phyloP scores from a whole-genome alignment of 495 filamentous ascomycete genomes.

The Rusavskia elegans region DNA sequence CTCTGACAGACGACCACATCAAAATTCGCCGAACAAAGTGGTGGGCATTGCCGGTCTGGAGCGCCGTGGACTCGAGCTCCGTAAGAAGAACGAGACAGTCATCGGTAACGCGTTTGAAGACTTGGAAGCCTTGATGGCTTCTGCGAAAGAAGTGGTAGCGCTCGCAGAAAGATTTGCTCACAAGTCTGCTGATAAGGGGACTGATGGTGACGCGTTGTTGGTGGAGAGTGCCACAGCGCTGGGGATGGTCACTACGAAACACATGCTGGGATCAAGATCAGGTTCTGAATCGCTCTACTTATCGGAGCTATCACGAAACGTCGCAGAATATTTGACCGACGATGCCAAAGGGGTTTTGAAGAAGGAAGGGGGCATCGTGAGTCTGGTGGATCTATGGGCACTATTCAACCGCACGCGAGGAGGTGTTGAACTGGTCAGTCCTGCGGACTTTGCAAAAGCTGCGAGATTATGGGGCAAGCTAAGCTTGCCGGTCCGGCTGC shows the following conservation, averaged over 20 bases:
- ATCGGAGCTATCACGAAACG: constrained; percentile 68
- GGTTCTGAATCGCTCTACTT: constrained; percentile 45
- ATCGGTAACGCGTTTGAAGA: constrained; percentile 95
- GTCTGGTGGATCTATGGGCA: constrained; percentile 90
- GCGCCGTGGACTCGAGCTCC: constrained; percentile 60
- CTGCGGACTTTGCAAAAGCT: constrained; percentile 81
- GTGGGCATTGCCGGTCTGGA: constrained; percentile 92
- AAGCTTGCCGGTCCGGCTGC: constrained; percentile 67
- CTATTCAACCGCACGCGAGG: constrained; percentile 92
- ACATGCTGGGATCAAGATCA: constrained; percentile 49
- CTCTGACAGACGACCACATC: constrained; percentile 5
- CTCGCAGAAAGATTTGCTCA: constrained; percentile 77
- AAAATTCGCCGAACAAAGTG: constrained; percentile 34
- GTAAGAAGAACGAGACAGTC: constrained; percentile 81
- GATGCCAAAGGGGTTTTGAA: constrained; percentile 67
- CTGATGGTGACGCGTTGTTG: constrained; percentile 57
- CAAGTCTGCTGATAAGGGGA: constrained; percentile 39
- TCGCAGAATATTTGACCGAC: constrained; percentile 90
- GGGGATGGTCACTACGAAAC: constrained; percentile 82
- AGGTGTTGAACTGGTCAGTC: constrained; percentile 87
- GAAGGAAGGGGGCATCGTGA: constrained; percentile 84
- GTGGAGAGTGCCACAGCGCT: constrained; percentile 73
- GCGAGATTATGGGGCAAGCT: constrained; percentile 78
- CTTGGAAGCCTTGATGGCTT: constrained; percentile 90
- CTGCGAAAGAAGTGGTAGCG: constrained; percentile 86